Evolutionary conservation across 176 grass and related monocot genomes (phyloP), one percentile per base, ranked within the genome.

Genomic region (Raddia guianensis): DNA sequence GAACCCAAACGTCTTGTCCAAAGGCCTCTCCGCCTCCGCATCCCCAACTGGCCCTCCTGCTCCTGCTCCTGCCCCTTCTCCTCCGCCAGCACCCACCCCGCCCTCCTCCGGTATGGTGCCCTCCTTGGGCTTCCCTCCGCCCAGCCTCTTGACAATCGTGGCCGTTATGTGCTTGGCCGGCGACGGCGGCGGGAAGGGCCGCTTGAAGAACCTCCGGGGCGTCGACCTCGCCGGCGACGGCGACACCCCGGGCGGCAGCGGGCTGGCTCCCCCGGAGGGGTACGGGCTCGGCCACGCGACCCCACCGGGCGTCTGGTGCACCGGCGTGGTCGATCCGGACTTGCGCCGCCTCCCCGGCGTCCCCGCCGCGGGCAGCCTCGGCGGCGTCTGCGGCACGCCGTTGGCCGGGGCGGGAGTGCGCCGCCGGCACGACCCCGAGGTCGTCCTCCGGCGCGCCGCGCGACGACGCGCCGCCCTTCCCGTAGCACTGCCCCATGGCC

Each of bases 161-260:
- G 93, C 90, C 79, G 89, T 95, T 50, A 99, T 99, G 68, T 95
- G 96, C 79, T 93, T 93, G 16, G 96, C 96, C 15, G 96, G 96
- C 5, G 96, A 99, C 0, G 96, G 96, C 49, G 96, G 96, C 86
- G 96, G 92, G 79, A 99, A 99, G 12, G 96, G 92, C 5, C 93
- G 75, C 62, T 93, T 91, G 82, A 99, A 91, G 75, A 99, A 99
- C 64, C 96, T n/a, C 75, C 92, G 37, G 1, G 96, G 96, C 43
- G 96, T 99, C 27, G 92, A 95, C 79, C 96, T 82, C 6, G 88
- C 90, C 1, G 96, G 96, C 21, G 96, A 99, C 2, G 96, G 96
- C 56, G 92, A 87, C 44, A 99, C 89, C 34, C 92, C 96, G 2
- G 88, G 50, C 3, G 96, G 90, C 9, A 99, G 84, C 15, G 96